Conservation (phyloP, 495 filamentous ascomycete species). For the Podospora conica region DNA sequence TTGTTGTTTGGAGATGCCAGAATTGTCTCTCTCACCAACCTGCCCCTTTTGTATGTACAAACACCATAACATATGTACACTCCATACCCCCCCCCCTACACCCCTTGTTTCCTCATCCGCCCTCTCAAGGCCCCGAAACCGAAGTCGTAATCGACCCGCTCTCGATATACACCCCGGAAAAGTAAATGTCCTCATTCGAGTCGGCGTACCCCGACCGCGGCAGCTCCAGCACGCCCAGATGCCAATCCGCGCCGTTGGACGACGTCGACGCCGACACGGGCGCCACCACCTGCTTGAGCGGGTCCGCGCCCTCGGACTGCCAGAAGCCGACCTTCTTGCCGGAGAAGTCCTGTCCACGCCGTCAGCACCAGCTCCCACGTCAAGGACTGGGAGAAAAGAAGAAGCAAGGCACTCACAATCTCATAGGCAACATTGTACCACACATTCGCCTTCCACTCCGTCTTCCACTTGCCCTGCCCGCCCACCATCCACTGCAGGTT, state of each 20-base stretch:
- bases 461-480: constrained; percentile 38
- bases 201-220: constrained; percentile 50
- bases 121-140: constrained; percentile 38
- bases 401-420: constrained; percentile 31
- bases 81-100: not conserved
- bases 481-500: constrained; percentile 43
- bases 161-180: constrained; percentile 67
- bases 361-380: not conserved
- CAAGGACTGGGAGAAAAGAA: not conserved
- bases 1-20: not conserved
- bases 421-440: constrained; percentile 72
- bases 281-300: constrained; percentile 50
- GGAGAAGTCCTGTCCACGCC: constrained; percentile 43
- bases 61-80: not conserved
- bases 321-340: constrained; percentile 58
- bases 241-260: constrained; percentile 68
- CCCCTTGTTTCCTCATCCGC: not conserved
- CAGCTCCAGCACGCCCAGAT: constrained; percentile 64
- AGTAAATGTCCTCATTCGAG: constrained; percentile 61
- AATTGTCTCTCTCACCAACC: not conserved
- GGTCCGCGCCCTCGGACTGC: constrained; percentile 55
- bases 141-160: constrained; percentile 53
- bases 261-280: constrained; percentile 53
- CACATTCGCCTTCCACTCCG: constrained; percentile 46
- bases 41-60: not conserved